Percentiles rank a stretch among this genome's conserved stretches.
Evolutionary conservation across 345 rosid genomes (phyloP).

Genomic region (Eucalyptus cloeziana): DNA sequence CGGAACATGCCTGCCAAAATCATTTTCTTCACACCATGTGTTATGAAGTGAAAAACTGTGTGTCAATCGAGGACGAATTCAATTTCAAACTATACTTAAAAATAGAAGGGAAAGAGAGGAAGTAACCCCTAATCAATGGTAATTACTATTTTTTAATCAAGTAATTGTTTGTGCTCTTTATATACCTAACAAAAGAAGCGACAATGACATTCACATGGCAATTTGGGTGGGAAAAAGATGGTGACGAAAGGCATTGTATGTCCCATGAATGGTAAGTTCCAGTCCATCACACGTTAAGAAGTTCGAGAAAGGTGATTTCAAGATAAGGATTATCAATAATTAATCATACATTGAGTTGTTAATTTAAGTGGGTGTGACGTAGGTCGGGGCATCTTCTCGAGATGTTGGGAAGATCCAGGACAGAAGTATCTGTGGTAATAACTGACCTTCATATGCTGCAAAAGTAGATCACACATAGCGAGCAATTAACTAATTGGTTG

Average conservation of each 20-base stretch:
- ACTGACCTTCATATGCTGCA: background rate
- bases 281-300: background rate
- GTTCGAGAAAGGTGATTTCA: background rate
- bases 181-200: background rate
- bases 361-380: background rate
- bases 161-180: background rate
- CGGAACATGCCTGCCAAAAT: background rate
- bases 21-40: background rate
- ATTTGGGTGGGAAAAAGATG: background rate
- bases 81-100: background rate
- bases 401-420: background rate
- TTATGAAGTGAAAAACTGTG: background rate
- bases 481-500: background rate
- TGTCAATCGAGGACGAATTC: rapidly evolving
- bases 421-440: background rate
- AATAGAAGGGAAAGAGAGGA: background rate
- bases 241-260: background rate
- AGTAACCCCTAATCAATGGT: background rate
- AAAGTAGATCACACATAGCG: background rate
- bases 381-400: background rate
- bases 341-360: background rate
- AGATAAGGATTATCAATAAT: background rate
- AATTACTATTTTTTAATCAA: background rate
- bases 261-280: background rate
- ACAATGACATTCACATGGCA: background rate